Base-by-base conservation (phyloP, 352 stramenopile genomes). In the Phytophthora fragariae region DNA sequence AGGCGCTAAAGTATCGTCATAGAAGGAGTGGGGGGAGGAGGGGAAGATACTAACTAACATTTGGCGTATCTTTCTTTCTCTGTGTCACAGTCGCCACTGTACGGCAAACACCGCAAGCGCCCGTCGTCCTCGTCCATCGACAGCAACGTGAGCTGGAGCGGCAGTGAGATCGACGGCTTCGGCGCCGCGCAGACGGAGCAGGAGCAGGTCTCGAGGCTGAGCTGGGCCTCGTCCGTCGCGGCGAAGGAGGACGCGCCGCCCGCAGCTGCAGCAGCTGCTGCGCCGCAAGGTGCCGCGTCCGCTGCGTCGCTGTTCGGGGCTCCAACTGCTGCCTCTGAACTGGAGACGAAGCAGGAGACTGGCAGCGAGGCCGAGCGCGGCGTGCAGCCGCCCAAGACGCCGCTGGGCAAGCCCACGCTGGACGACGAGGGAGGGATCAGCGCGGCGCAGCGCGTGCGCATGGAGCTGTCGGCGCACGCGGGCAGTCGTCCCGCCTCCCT, bases 371-470 rank as follows among this genome's bases (percentile, higher is more conserved):
- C 14, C 60, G 54, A 14, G 46, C 50, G 54, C 10, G 27, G 35
- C 50, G 79, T 89, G 9, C 68, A 81, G 19, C 75, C 81, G 5
- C 88, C 83, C 3, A 94, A 91, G 70, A 92, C 85, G 0, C 83
- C 84, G 3, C 70, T 80, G 2, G 81, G 84, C 5, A 81, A 71
- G 9, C 79, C 76, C 5, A 57, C 64, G 8, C 61, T 60, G 9
- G 77, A 81, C 19, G 61, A 74, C 11, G 68, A 79, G 6, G 69
- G 71, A 21, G 76, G 61, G n/a, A 73, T 89, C 12, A 92, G 77
- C 58, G 85, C 85, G 4, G 81, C 84, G 8, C 85, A 93, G 72
- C 80, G 80, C 6, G 78, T 90, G 37, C 83, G 86, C 1, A 77
- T 92, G 57, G 88, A 83, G 29, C 54, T 90, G 14, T 86, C 85